Evolutionary conservation across 768 basidiomycete species (phyloP), one percentile per base, ranked within the genome.

Genomic region (Mrakia blollopis): DNA sequence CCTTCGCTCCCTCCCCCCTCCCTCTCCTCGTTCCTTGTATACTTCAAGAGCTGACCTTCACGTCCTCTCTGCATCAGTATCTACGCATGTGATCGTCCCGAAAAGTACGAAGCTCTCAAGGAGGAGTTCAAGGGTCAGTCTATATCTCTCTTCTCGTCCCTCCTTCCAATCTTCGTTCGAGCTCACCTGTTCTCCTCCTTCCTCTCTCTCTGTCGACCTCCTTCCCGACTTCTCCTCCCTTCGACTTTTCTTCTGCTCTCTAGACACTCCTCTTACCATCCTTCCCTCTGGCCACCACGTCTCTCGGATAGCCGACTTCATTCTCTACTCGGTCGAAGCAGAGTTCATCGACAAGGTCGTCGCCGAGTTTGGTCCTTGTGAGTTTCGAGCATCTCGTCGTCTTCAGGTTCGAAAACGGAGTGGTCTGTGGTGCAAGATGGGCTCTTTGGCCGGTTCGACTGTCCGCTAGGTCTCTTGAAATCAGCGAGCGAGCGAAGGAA

Each of bases 291-390:
- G 96, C 0, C 93, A 98, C 81, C 87, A 87, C 35, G 94, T 98
- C 21, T 90, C 95, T 3, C 88, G 96, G 14, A 87, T 91, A 4
- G 91, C 93, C 39, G 96, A 98, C 84, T 92, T 94, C 79, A 92
- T 98, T 83, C 87, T 98, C 81, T 98, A 98, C 84, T 91, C 92
- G 25, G 93, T 98, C 67, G 95, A 98, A 82, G 94, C 96, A 25
- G 93, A 93, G 80, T 90, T 87, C 81, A 91, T 98, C 78, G 88
- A 89, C 47, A 83, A 85, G 1, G 93, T 96, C n/a, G 95, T 98
- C 11, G 87, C 87, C 16, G 87, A 92, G 80, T 98, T 89, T 81
- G 96, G 96, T 11, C 93, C 94, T n/a, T 95, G 94, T 94, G 80
- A 78, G 92, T 86, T n/a, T 10, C 72, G 21, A 60, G 28, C 7